Base-by-base conservation (phyloP, 148 eudicot genomes). In the Rhododendron kiyosumense region DNA sequence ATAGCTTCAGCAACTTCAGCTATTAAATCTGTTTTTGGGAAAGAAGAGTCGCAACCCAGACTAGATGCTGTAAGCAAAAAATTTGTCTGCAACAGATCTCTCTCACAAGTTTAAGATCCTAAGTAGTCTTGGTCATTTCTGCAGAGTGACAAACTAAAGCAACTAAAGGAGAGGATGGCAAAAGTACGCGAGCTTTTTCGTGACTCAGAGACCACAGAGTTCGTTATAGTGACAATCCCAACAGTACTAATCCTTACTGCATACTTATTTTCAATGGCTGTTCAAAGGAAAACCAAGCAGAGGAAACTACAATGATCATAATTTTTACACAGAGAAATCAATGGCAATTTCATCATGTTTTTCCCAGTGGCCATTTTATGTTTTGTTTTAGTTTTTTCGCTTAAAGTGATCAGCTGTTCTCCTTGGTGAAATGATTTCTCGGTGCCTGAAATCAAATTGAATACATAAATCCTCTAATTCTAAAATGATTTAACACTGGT, bases 221-320 rank as follows among this genome's bases (percentile, higher is more conserved):
- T 95, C 81, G 93, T 95, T 82, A 94, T 95, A 61, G 98, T 95
- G 61, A 93, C 98, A 49, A 95, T 95, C 80, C 98, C 97, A 48
- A 95, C 97, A 91, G 98, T 95, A 94, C 84, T 67, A 32, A 20
- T 83, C 73, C n/a, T 57, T 49, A 30, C 73, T 51, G 13, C 28
- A 1, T 22, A 7, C 30, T 59, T 54, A 36, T 34, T 81, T 81
- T 59, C 69, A 52, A 30, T 81, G 83, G 43, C 26, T 54, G 32
- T 32, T 81, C 34, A 17, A 54, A 81, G 45, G 26, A 20, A 32
- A 81, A 81, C 43, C 34, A 12, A 81, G 46, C 20, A 81, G 36
- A 34, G 57, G 45, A 52, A 54, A 30, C 83, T 81, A n/a, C 45
- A 28, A 20, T 81, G 26, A 24, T 59, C 84, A 57, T 30, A 41